Conservation (phyloP, 805 yeast species). For the Clavispora vitiphila region DNA sequence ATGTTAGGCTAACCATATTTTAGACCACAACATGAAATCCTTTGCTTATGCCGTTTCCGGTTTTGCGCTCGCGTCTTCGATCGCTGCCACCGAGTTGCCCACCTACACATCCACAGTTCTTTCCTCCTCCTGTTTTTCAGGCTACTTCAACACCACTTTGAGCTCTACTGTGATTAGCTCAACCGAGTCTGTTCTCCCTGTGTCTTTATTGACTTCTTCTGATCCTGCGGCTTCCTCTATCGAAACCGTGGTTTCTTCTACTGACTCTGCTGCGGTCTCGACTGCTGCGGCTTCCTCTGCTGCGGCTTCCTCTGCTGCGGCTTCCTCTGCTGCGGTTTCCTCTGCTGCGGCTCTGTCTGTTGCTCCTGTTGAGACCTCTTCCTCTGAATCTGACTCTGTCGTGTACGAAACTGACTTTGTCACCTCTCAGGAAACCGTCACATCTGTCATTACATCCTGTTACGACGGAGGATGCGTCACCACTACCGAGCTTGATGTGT, state of each 20-base stretch:
- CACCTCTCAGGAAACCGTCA: slow-evolving; percentile 10
- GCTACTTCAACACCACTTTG: not conserved
- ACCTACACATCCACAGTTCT: slow-evolving; percentile 14
- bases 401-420: slow-evolving; percentile 11
- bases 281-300: too few species aligned
- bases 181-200: not conserved
- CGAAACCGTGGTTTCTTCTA: too few species aligned
- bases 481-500: slow-evolving; percentile 29
- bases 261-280: slow-evolving; percentile 1
- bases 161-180: not conserved
- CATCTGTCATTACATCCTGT: slow-evolving; percentile 26
- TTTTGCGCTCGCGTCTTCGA: slow-evolving; percentile 2
- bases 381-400: slow-evolving; percentile 5
- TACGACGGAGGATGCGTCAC: slow-evolving; percentile 22
- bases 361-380: too few species aligned
- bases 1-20: too few species aligned
- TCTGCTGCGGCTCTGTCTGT: too few species aligned
- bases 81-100: slow-evolving; percentile 6
- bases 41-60: slow-evolving; percentile 5
- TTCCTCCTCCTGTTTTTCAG: slow-evolving; percentile 9
- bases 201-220: too few species aligned
- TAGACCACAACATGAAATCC: slow-evolving; percentile 8
- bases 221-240: too few species aligned
- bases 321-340: too few species aligned
- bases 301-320: too few species aligned